phyloP scores from a whole-genome alignment of 345 rosid genomes.

The Gossypium raimondii region DNA sequence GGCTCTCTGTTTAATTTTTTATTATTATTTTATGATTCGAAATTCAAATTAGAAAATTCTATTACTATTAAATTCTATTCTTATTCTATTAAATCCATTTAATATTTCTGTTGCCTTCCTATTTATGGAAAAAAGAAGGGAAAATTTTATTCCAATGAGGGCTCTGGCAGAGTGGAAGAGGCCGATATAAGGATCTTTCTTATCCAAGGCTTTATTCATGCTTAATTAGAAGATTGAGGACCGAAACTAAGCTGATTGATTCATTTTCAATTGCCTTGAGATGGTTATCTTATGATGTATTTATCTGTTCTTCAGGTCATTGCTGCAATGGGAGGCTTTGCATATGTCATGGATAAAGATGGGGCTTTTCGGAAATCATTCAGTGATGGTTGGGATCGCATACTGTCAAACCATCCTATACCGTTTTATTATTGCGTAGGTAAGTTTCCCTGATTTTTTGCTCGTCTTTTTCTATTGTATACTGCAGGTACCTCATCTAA shows the following conservation, averaged over 20 bases:
- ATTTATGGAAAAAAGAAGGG: not conserved
- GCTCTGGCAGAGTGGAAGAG: not conserved
- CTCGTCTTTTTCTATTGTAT: not conserved
- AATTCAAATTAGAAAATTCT: too few species aligned
- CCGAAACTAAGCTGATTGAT: not conserved
- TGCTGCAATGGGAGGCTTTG: conserved; percentile 72
- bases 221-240: not conserved
- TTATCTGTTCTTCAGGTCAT: conserved; percentile 43
- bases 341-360: conserved; percentile 86
- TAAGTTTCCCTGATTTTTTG: conserved; percentile 20
- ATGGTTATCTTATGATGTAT: not conserved
- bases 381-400: conserved; percentile 92
- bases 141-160: not conserved
- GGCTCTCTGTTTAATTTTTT: too few species aligned
- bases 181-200: not conserved
- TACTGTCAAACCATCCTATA: conserved; percentile 83
- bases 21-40: too few species aligned
- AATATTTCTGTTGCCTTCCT: not conserved
- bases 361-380: conserved; percentile 89
- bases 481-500: not conserved
- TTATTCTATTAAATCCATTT: too few species aligned
- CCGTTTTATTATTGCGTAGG: conserved; percentile 95
- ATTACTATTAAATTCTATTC: too few species aligned
- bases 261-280: conserved; percentile 4
- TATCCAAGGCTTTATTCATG: not conserved